These are phyloP conservation scores for Artemisia argyi DNA, from an alignment of 129 eudicot genomes.

Conservation along the genomic window DNA sequence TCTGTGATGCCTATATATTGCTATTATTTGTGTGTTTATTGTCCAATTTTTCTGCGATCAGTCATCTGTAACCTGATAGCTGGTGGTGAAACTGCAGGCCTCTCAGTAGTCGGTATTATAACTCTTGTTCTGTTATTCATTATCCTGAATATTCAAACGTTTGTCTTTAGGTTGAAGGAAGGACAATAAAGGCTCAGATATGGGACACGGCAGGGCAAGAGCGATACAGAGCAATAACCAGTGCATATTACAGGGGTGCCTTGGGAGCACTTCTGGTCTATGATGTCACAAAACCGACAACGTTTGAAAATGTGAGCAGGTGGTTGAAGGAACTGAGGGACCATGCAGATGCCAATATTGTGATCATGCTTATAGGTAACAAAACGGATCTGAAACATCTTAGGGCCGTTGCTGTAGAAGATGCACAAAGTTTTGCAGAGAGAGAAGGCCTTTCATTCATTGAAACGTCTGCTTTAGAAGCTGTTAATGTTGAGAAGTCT, in stretches of 20 bases:
- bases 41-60: not conserved
- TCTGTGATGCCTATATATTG: slow-evolving; percentile 7
- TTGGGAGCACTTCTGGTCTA: slow-evolving; percentile 90
- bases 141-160: not conserved
- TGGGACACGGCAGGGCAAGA: slow-evolving; percentile 99
- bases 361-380: slow-evolving; percentile 88
- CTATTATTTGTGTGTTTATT: slow-evolving; percentile 4
- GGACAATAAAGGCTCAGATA: slow-evolving; percentile 92
- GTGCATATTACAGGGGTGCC: slow-evolving; percentile 97
- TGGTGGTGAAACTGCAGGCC: not conserved
- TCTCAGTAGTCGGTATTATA: not conserved
- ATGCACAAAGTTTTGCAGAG: slow-evolving; percentile 93
- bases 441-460: slow-evolving; percentile 88
- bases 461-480: slow-evolving; percentile 94
- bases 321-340: slow-evolving; percentile 96
- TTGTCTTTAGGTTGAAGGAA: slow-evolving; percentile 74
- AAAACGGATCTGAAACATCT: slow-evolving; percentile 97
- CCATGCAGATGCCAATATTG: slow-evolving; percentile 94
- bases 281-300: slow-evolving; percentile 86
- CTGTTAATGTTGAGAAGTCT: slow-evolving; percentile 82
- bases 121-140: slow-evolving; percentile 4
- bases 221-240: slow-evolving; percentile 89
- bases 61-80: not conserved
- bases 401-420: slow-evolving; percentile 90
- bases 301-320: slow-evolving; percentile 87